Conservation (phyloP, 2,329 filamentous ascomycete species). For the Diplodia sapinea region DNA sequence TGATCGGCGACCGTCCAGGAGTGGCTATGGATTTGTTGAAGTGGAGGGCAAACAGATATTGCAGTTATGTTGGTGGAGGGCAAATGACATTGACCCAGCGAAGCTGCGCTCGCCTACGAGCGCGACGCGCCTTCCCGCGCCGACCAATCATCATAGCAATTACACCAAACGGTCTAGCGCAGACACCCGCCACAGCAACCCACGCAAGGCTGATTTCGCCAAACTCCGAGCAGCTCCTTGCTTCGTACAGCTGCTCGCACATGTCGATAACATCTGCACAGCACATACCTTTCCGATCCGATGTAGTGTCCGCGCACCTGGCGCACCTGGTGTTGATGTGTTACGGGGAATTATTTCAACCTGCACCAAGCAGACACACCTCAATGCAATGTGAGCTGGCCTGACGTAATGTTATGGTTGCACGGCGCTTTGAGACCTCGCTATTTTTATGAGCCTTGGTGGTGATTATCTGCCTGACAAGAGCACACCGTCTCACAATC, state of each 20-base stretch:
- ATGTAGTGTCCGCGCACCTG: not conserved
- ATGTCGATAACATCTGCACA: not conserved
- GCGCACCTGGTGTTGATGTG: slow-evolving; percentile 3
- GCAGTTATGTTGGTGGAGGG: not conserved
- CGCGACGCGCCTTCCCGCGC: slow-evolving; percentile 20
- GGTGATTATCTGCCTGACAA: not conserved
- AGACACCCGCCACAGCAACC: slow-evolving; percentile 14
- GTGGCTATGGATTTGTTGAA: slow-evolving; percentile 16
- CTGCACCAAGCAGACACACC: not conserved
- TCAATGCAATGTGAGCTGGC: slow-evolving; percentile 12
- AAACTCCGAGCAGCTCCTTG: not conserved
- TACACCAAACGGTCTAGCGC: slow-evolving; percentile 13
- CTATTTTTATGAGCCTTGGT: not conserved
- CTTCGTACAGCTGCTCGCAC: not conserved
- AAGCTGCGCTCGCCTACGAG: slow-evolving; percentile 17
- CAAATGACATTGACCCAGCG: not conserved
- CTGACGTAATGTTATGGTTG: not conserved
- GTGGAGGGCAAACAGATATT: not conserved
- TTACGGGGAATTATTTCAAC: not conserved
- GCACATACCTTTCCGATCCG: no score
- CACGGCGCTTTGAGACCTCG: not conserved
- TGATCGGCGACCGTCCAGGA: not conserved
- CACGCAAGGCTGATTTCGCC: not conserved
- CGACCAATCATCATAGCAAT: slow-evolving; percentile 29
- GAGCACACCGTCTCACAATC: not conserved